Conservation (phyloP, 1,284 basidiomycete genomes). For the Ganoderma boninense region DNA sequence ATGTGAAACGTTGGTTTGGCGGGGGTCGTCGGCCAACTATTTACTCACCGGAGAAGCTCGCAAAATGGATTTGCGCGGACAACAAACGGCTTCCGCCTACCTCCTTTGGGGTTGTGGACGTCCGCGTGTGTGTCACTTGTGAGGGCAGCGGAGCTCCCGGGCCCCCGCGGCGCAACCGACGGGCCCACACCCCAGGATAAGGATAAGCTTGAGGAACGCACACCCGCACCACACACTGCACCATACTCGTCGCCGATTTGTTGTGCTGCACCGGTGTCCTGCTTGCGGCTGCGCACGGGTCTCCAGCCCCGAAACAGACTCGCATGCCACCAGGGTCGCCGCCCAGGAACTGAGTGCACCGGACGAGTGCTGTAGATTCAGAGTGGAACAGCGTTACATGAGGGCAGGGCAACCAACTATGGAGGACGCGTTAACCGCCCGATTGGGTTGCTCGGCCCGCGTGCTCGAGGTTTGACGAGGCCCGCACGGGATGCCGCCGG, state of each 20-base stretch:
- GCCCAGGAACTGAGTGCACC: conserved; percentile 10
- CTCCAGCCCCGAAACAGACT: background rate
- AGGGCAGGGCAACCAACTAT: background rate
- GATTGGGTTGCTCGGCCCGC: background rate
- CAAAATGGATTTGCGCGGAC: conserved; percentile 12
- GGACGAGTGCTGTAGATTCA: background rate
- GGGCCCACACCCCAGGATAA: background rate
- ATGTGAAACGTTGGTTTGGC: conserved; percentile 1
- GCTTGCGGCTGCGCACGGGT: background rate
- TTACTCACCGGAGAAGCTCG: conserved; percentile 25
- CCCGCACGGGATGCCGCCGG: conserved; percentile 7
- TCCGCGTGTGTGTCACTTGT: conserved; percentile 8
- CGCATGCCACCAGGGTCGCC: background rate
- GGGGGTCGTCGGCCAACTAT: conserved; percentile 17
- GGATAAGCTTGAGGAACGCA: background rate
- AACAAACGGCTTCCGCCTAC: conserved; percentile 5
- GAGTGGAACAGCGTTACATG: conserved; percentile 1
- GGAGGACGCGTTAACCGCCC: background rate
- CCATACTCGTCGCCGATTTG: background rate
- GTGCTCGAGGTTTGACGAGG: conserved; percentile 2
- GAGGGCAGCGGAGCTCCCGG: background rate
- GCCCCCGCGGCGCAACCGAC: background rate
- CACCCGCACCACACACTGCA: background rate
- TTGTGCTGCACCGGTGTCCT: background rate
- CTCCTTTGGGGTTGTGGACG: conserved; percentile 12